Base-by-base conservation (phyloP, 177 flowering plant genomes). In the Vitis hybrid region DNA sequence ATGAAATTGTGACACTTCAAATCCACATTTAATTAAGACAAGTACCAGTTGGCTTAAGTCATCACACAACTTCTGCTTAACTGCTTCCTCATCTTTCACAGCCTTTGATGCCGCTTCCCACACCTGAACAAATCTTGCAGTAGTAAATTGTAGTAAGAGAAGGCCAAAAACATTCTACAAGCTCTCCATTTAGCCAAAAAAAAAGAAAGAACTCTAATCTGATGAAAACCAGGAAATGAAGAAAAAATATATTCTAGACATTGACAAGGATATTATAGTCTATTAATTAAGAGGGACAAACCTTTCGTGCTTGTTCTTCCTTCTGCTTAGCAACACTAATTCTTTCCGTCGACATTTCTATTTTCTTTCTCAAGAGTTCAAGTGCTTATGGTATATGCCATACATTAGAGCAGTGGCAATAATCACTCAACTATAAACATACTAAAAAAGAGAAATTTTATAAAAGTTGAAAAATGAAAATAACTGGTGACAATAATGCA, bases 291-390 rank as follows among this genome's bases (percentile, higher is more conserved):
- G 53, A 67, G 22, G 64, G 68, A 66, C 82, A 65, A 62, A 96
- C 99, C 98, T 94, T 87, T 17, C 73, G 81, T 67, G 99, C 92
- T 82, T 92, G 81, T 74, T 90, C 97, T 86, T 92, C 98, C 76
- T 91, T 96, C 69, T 82, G 60, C 83, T 90, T 96, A 59, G 98
- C 99, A 68, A 71, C 58, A 51, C 77, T 92, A 69, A 96, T 84
- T 78, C 77, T 92, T 79, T 96, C 98, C 14, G 92, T 90, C 79
- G 95, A 80, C 66, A 82, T 68, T 76, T 96, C 99, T 66, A 96
- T 94, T 81, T 96, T 96, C 90, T 90, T 94, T 60, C 99, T 83
- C 85, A 96, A 64, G 76, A 69, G 97, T 74, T 94, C 99, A 73
- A 96, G 92, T 38, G 99, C 99, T 96, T 70, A 72, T 71, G 50